Evolutionary conservation across 2,329 filamentous ascomycete species (phyloP).

Genomic region (Hymenoscyphus fructigenus): DNA sequence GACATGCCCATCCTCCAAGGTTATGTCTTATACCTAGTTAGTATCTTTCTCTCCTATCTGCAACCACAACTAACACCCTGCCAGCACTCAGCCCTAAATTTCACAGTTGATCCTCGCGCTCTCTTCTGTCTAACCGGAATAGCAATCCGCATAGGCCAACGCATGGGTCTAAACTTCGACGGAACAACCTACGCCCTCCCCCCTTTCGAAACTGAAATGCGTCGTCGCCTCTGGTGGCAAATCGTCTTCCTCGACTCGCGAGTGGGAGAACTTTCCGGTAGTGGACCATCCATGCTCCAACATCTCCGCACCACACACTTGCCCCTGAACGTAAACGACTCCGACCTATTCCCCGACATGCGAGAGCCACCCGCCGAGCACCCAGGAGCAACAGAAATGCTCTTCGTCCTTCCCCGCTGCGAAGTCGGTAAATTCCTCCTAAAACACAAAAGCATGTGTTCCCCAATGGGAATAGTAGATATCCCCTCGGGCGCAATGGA

Average conservation of each 20-base stretch:
- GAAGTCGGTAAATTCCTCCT: conserved; percentile 33
- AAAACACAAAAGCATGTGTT: neutral
- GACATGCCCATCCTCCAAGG: conserved; percentile 68
- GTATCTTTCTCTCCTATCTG: conserved; percentile 26
- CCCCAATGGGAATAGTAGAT: neutral
- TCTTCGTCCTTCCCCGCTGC: conserved; percentile 38
- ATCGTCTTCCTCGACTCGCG: conserved; percentile 60
- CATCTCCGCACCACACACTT: conserved; percentile 47
- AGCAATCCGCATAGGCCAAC: conserved; percentile 48
- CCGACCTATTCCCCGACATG: conserved; percentile 46
- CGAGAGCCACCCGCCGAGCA: conserved; percentile 43
- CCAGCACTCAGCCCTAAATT: conserved; percentile 37
- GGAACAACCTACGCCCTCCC: conserved; percentile 30
- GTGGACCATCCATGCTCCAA: conserved; percentile 43
- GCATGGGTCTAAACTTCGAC: conserved; percentile 49
- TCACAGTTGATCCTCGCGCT: conserved; percentile 41
- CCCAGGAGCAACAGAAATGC: conserved; percentile 47
- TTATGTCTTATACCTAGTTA: conserved; percentile 64
- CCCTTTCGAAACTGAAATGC: conserved; percentile 58
- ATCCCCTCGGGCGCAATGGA: conserved; percentile 16
- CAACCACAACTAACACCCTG: conserved; percentile 10
- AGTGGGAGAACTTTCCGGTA: conserved; percentile 54
- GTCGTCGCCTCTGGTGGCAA: conserved; percentile 62
- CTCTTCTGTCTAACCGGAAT: conserved; percentile 50
- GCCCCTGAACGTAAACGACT: conserved; percentile 55